These are phyloP conservation scores for Trichophyton rubrum DNA, from an alignment of 2,329 filamentous ascomycete genomes.

Conservation along the genomic window DNA sequence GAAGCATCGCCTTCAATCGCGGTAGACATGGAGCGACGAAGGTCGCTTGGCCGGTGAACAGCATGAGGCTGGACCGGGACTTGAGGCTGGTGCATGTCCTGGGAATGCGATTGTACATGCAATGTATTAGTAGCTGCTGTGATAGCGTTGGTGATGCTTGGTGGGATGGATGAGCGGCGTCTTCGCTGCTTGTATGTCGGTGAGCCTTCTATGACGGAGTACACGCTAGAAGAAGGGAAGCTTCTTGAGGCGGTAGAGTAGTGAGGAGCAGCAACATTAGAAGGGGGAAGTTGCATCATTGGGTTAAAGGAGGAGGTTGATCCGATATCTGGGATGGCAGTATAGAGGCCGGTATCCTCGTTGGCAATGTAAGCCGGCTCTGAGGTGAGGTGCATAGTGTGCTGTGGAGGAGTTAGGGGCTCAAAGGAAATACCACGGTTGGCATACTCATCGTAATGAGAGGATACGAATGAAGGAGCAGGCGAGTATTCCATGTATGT, in stretches of 20 bases:
- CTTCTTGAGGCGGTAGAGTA: conserved; percentile 58
- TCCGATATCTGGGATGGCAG: conserved; percentile 77
- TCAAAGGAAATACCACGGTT: conserved; percentile 92
- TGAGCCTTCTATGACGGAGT: conserved; percentile 93
- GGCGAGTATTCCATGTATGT: conserved; percentile 97
- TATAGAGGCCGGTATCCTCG: conserved; percentile 92
- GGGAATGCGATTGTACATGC: conserved; percentile 18
- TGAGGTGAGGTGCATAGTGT: conserved; percentile 63
- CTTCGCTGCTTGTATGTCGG: conserved; percentile 97
- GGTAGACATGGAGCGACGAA: conserved; percentile 83
- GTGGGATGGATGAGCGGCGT: conserved; percentile 82
- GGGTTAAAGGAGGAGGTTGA: conserved; percentile 66
- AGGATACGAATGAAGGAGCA: conserved; percentile 95
- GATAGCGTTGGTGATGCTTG: conserved; percentile 60
- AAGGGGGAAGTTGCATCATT: conserved; percentile 81
- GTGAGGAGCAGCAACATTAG: conserved; percentile 67
- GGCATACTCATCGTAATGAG: conserved; percentile 96
- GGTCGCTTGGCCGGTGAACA: conserved; percentile 71
- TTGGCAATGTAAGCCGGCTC: conserved; percentile 97
- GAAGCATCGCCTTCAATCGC: conserved; percentile 69
- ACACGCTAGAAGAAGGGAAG: conserved; percentile 66
- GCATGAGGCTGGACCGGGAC: conserved; percentile 39
- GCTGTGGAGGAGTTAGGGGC: conserved; percentile 89
- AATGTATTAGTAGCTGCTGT: conserved; percentile 41
- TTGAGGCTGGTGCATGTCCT: conserved; percentile 25